Conservation (phyloP, 768 basidiomycete species). For the Collybia sp. region DNA sequence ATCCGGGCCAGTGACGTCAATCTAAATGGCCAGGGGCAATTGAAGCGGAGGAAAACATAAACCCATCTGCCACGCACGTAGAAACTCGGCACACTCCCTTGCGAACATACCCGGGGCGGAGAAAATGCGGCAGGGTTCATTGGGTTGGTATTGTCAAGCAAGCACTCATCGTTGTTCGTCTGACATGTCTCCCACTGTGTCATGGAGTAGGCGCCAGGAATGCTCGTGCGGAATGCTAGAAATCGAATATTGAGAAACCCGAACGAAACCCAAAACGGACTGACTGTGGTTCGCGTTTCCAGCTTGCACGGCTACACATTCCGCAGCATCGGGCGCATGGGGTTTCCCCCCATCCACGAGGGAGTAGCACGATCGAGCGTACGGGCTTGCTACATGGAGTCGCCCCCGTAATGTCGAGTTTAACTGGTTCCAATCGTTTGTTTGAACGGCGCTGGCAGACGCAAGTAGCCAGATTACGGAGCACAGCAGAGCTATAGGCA, state of each 20-base stretch:
- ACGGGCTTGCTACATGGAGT: slow-evolving; percentile 13
- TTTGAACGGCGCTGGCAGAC: too few relatives aligned
- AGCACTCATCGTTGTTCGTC: not conserved
- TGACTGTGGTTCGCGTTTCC: too few relatives aligned
- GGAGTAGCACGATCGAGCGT: slow-evolving; percentile 17
- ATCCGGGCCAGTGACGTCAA: slow-evolving; percentile 29
- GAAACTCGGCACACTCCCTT: not conserved
- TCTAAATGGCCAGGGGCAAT: not conserved
- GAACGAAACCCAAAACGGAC: too few relatives aligned
- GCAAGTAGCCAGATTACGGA: too few relatives aligned
- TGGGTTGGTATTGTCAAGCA: not conserved
- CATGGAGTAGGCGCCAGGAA: not conserved
- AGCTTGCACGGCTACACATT: too few relatives aligned
- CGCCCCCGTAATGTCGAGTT: slow-evolving; percentile 7
- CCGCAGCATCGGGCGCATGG: too few relatives aligned
- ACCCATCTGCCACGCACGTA: not conserved
- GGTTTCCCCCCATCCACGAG: too few relatives aligned
- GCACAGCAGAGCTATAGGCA: too few relatives aligned
- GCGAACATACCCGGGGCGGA: not conserved
- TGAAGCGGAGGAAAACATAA: too few relatives aligned
- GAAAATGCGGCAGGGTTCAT: not conserved
- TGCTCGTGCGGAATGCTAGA: not conserved
- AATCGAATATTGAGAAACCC: not conserved
- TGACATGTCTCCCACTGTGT: not conserved
- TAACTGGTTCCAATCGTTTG: slow-evolving; percentile 13